Evolutionary conservation across 768 basidiomycete species (phyloP), one percentile per base, ranked within the genome.

Genomic region (Lactarius tabidus): DNA sequence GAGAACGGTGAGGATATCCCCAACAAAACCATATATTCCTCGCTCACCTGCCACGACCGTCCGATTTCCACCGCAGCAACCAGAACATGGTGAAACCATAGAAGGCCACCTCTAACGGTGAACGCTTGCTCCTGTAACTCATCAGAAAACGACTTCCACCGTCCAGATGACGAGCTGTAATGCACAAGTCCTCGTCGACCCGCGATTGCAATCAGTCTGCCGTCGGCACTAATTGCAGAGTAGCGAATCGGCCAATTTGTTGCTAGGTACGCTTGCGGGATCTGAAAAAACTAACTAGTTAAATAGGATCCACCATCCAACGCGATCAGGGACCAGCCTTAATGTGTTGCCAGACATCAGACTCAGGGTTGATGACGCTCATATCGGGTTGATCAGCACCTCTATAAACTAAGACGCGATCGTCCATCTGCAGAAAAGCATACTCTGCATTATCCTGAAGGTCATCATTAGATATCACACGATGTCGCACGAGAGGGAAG

Each of bases 371-470:
- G 72, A 98, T 97, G 63, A 99, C 88, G 72, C 93, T 96, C 88
- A 97, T 90, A 73, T 98, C 95, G 6, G 96, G 95, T 74, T 98
- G 95, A 74, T 98, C 96, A 33, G 95, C 93, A 17, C 96, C 95
- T 61, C 96, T 85, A 75, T 98, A 99, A 18, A 98, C 87, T 1
- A 97, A 81, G 2, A 91, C 90, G 48, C 93, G 86, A 71, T 98
- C 96, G 71, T 98, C 95, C 85, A 95, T 86, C 76, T 96, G 94
- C 45, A 98, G 80, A 77, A 96, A 96, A 1, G 93, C 95, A 72
- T 96, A 96, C 69, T 92, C 87, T 9, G 95, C 94, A 73, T 97
- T 98, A 73, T 98, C 95, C 93, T 95, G 68, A 45, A 41, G 26
- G 39, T 9, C 52, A 35, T 28, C n/a, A 23, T 66, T 23, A 70